Evolutionary conservation across 306 rosid species (phyloP).

Genomic region (Argentina anserina): DNA sequence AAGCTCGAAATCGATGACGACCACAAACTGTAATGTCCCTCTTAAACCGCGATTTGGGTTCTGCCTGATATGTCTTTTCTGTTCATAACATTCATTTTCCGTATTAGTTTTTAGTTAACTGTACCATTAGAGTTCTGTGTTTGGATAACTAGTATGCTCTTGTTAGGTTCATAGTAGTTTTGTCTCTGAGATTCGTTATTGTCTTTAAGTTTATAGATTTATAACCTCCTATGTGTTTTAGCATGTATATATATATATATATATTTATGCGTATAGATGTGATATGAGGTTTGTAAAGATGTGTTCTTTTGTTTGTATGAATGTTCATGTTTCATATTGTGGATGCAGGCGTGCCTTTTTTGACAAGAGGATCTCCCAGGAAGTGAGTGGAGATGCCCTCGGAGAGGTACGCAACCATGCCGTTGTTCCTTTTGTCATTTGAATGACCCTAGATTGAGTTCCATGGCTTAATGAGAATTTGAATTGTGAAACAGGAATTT

Average conservation of each 20-base stretch:
- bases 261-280: neutral
- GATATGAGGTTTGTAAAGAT: neutral
- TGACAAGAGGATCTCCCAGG: slow-evolving; percentile 64
- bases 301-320: neutral
- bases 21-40: slow-evolving; percentile 47
- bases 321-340: neutral
- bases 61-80: neutral
- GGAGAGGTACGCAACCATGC: slow-evolving; percentile 37
- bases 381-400: slow-evolving; percentile 57
- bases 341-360: slow-evolving; percentile 45
- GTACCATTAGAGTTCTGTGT: neutral
- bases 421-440: neutral
- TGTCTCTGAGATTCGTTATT: neutral
- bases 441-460: neutral
- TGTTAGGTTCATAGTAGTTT: neutral
- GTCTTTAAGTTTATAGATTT: neutral
- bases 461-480: neutral
- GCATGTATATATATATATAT: neutral
- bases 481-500: slow-evolving; percentile 35
- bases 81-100: neutral
- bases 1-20: slow-evolving; percentile 65
- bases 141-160: too few relatives aligned
- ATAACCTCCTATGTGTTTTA: too few relatives aligned
- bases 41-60: neutral
- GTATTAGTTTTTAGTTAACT: too few relatives aligned